Conservation (phyloP, 2,329 filamentous ascomycete species). For the Zymoseptoria pseudotritici region DNA sequence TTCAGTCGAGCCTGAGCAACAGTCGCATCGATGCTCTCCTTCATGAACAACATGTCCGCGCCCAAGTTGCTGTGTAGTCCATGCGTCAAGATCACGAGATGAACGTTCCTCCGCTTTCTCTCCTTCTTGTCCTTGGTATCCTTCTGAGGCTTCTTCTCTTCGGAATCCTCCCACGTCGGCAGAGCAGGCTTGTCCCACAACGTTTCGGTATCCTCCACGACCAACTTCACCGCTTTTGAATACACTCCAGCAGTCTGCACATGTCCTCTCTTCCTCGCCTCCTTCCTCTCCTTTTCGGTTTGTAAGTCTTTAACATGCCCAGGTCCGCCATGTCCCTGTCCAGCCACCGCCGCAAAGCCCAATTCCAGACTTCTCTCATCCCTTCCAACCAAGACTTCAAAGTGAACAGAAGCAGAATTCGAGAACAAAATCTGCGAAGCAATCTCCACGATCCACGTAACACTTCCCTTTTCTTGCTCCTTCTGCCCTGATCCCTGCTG, state of each 20-base stretch:
- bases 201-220: slow-evolving; percentile 78
- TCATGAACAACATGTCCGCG: slow-evolving; percentile 92
- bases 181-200: slow-evolving; percentile 90
- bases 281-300: slow-evolving; percentile 37
- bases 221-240: slow-evolving; percentile 69
- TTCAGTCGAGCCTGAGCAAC: slow-evolving; percentile 66
- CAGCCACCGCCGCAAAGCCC: slow-evolving; percentile 51
- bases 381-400: slow-evolving; percentile 76
- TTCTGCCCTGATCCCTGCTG: slow-evolving; percentile 32
- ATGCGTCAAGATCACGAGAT: slow-evolving; percentile 88
- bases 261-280: slow-evolving; percentile 53
- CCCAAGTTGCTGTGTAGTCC: slow-evolving; percentile 93
- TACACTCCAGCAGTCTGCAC: slow-evolving; percentile 70
- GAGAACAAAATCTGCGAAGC: slow-evolving; percentile 93
- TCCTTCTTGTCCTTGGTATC: slow-evolving; percentile 18
- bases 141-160: slow-evolving; percentile 17
- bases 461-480: slow-evolving; percentile 46
- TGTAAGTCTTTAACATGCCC: slow-evolving; percentile 73
- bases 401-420: slow-evolving; percentile 75
- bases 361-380: slow-evolving; percentile 76
- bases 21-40: slow-evolving; percentile 89
- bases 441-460: slow-evolving; percentile 86
- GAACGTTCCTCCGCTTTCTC: slow-evolving; percentile 67
- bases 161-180: slow-evolving; percentile 52
- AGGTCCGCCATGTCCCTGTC: slow-evolving; percentile 47